Percentiles rank a stretch among this genome's conserved stretches.
phyloP scores from a whole-genome alignment of 2,329 filamentous ascomycete species.

The Aspergillus sp. region DNA sequence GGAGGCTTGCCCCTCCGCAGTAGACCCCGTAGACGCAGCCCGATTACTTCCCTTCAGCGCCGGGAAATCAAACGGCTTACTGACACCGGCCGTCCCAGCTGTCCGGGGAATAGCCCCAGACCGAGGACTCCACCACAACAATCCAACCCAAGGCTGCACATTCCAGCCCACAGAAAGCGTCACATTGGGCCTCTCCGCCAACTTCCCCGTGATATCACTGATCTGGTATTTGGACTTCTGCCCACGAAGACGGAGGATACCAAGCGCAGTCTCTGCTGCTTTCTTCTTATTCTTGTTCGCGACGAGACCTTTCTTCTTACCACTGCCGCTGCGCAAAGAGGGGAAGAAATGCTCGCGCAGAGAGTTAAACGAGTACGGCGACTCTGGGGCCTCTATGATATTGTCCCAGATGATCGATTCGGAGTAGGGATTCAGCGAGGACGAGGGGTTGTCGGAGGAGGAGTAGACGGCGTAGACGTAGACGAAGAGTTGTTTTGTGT shows the following conservation, averaged over 20 bases:
- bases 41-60: slow-evolving; percentile 42
- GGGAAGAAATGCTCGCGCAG: slow-evolving; percentile 31
- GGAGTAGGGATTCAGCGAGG: slow-evolving; percentile 17
- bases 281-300: slow-evolving; percentile 10
- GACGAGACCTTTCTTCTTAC: slow-evolving; percentile 8
- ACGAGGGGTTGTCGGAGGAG: slow-evolving; percentile 22
- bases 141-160: slow-evolving; percentile 92
- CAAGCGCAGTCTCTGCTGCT: slow-evolving; percentile 32
- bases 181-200: slow-evolving; percentile 66
- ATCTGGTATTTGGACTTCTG: slow-evolving; percentile 96
- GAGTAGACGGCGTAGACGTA: slow-evolving; percentile 77
- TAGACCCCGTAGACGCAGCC: slow-evolving; percentile 8
- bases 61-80: slow-evolving; percentile 49
- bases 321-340: slow-evolving; percentile 6
- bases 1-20: slow-evolving; percentile 3
- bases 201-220: slow-evolving; percentile 72
- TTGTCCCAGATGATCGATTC: slow-evolving; percentile 91
- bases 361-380: slow-evolving; percentile 34
- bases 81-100: slow-evolving; percentile 43
- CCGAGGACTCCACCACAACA: slow-evolving; percentile 68
- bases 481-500: slow-evolving; percentile 96
- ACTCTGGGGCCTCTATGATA: slow-evolving; percentile 66
- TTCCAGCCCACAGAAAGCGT: slow-evolving; percentile 84
- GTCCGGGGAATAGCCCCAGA: slow-evolving; percentile 44
- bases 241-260: slow-evolving; percentile 68